phyloP scores from a whole-genome alignment of 352 stramenopile genomes.

The Achlya hypogyna region DNA sequence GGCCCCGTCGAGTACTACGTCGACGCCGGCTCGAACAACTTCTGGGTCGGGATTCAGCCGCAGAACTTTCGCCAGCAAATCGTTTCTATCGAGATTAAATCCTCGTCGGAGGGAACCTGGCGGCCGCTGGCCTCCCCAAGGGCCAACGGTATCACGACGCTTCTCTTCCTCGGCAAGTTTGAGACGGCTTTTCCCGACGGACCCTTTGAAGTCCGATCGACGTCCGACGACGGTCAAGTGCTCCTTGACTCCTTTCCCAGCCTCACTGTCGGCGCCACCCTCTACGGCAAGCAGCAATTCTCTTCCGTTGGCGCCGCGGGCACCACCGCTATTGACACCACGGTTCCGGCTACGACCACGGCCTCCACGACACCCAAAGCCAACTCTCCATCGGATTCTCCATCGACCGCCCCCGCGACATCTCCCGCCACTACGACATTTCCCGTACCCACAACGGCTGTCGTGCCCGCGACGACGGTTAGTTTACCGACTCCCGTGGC shows the following conservation, averaged over 20 bases:
- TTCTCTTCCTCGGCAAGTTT: not conserved
- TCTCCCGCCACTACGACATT: not conserved
- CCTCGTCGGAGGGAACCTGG: not conserved
- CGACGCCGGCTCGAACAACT: constrained; percentile 5
- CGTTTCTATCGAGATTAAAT: not conserved
- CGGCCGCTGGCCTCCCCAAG: not conserved
- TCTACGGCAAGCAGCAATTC: not conserved
- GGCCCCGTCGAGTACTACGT: constrained; percentile 9
- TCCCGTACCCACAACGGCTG: too few species aligned
- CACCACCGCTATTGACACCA: not conserved
- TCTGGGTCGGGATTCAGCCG: constrained; percentile 5
- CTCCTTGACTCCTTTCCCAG: constrained; percentile 1
- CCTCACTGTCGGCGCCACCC: not conserved
- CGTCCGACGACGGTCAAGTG: not conserved
- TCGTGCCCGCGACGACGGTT: too few species aligned
- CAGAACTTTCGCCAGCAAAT: constrained; percentile 5
- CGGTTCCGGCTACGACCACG: too few species aligned
- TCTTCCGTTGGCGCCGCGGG: too few species aligned
- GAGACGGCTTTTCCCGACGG: not conserved
- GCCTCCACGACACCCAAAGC: too few species aligned
- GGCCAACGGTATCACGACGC: not conserved
- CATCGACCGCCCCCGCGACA: not conserved
- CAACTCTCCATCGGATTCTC: too few species aligned
- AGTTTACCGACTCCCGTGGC: too few species aligned
- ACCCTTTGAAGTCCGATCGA: constrained; percentile 1